phyloP scores from a whole-genome alignment of 352 stramenopile species.

The Globisporangium megalacanthum region DNA sequence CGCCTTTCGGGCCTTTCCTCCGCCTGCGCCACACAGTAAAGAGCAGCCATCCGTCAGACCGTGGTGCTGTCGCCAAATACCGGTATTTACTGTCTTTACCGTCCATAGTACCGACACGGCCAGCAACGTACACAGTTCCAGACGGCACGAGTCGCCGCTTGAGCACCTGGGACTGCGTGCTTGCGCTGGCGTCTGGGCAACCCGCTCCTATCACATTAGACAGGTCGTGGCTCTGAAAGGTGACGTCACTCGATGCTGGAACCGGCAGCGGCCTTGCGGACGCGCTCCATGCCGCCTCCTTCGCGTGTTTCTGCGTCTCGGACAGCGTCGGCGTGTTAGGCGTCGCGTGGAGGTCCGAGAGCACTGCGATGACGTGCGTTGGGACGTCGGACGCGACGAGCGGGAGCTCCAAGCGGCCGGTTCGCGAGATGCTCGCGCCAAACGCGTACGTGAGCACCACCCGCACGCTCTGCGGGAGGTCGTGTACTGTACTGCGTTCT shows the following conservation, averaged over 20 bases:
- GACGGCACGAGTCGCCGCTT: slow-evolving; percentile 45
- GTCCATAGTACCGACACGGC: background rate
- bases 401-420: slow-evolving; percentile 35
- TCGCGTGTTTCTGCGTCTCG: slow-evolving; percentile 18
- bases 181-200: background rate
- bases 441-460: slow-evolving; percentile 64
- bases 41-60: background rate
- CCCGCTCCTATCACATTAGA: too few relatives aligned
- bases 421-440: slow-evolving; percentile 43
- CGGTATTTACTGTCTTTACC: background rate
- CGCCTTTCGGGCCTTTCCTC: slow-evolving; percentile 39
- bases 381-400: slow-evolving; percentile 24
- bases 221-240: background rate
- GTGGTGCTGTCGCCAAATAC: too few relatives aligned
- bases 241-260: background rate
- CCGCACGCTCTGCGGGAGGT: slow-evolving; percentile 8
- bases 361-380: slow-evolving; percentile 26
- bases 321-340: slow-evolving; percentile 31
- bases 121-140: slow-evolving; percentile 36
- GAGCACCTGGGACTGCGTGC: slow-evolving; percentile 14
- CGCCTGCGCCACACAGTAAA: slow-evolving; percentile 20
- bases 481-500: slow-evolving; percentile 11
- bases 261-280: background rate
- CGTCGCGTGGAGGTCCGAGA: slow-evolving; percentile 29
- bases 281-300: background rate